These are phyloP conservation scores for Entomortierella chlamydospora DNA, from an alignment of 192 early-diverging fungal species.

Conservation along the genomic window DNA sequence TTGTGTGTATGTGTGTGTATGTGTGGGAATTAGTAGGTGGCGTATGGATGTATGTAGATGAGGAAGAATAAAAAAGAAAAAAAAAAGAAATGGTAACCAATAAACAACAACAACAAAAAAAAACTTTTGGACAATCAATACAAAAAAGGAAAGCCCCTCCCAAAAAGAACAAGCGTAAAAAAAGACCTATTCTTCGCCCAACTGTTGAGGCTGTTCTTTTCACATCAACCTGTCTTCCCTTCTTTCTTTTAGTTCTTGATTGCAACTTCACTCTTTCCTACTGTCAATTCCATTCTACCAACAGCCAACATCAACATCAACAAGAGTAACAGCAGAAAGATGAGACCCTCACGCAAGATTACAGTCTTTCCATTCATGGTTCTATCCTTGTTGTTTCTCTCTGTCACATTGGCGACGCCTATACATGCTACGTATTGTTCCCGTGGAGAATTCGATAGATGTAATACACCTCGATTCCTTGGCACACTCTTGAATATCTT, in stretches of 20 bases:
- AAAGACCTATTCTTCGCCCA: too few species aligned
- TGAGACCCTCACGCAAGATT: too few species aligned
- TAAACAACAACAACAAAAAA: too few species aligned
- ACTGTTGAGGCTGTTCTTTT: too few species aligned
- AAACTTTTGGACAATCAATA: conserved; percentile 3
- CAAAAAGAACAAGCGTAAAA: too few species aligned
- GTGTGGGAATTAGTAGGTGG: background rate
- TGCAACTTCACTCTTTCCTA: too few species aligned
- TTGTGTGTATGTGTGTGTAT: too few species aligned
- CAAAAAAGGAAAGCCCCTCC: conserved; percentile 25
- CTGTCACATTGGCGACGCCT: background rate
- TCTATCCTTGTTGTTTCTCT: background rate
- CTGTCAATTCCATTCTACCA: too few species aligned
- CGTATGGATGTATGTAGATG: background rate
- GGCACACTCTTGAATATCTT: background rate
- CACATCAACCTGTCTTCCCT: too few species aligned
- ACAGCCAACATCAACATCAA: too few species aligned
- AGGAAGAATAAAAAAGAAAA: background rate
- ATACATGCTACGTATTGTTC: background rate
- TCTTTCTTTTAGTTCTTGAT: too few species aligned
- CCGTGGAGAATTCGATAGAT: conserved; percentile 3
- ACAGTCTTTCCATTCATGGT: background rate
- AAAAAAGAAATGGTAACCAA: background rate
- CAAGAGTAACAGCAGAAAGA: too few species aligned
- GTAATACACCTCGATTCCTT: background rate